Base-by-base conservation (phyloP, 2,329 filamentous ascomycete genomes). In the Scedosporium minutisporum region DNA sequence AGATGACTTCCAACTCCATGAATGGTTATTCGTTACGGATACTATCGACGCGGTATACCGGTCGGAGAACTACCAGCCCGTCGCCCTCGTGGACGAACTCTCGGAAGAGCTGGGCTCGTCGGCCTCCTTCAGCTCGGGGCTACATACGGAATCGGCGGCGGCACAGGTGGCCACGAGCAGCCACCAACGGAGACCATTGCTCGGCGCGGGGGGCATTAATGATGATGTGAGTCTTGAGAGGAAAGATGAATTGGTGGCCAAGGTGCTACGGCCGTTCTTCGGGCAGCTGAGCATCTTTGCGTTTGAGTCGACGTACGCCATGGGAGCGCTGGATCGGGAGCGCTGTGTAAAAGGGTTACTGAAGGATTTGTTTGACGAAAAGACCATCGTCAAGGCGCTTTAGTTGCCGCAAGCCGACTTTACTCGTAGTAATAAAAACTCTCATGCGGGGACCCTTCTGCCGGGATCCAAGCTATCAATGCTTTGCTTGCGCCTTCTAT, bases 11-110 rank as follows among this genome's bases (percentile, higher is more conserved):
- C 95, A 97, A 74, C 83, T 97, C n/a, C 89, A 96, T 69, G 91
- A 97, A 77, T 99, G 95, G 95, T 84, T 97, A 3, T 99, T 96
- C 73, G 87, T 99, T 62, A 96, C 92, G 1, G 95, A 99, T 74
- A 97, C 93, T 14, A 93, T 97, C 66, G 95, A 99, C 69, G 93
- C 95, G 1, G 90, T 99, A 41, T 96, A 99, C 74, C 87, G 90
- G 12, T 87, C 91, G 0, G 76, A 85, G 14, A 78, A 80, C 60
- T 88, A 87, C 76, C 82, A 86, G 64, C 83, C 91, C 1, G 78
- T 89, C 2, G 91, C 91, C 2, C 82, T 97, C 4, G 88, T 90
- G 0, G 95, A 97, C 68, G 90, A 95, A 69, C 80, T 96, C 7
- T 88, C 90, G 0, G 90, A 96, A 67, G 87, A 87, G 63, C 79